Conservation (phyloP, 768 basidiomycete genomes). For the Cystoderma amianthinum region DNA sequence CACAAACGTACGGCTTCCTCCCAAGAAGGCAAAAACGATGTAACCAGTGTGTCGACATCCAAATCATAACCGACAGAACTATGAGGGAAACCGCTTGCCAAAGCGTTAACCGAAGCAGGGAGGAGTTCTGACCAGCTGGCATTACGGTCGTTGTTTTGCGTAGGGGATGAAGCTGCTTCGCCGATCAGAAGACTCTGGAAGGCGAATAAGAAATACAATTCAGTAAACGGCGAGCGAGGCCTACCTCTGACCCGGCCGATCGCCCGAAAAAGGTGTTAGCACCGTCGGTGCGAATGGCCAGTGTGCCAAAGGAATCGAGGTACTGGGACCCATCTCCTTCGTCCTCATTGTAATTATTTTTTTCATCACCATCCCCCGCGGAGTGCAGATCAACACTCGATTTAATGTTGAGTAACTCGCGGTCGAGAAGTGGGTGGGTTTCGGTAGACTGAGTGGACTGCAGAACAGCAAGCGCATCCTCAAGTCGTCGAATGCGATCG, state of each 20-base stretch:
- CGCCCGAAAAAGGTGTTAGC: constrained; percentile 66
- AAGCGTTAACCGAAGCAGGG: constrained; percentile 15
- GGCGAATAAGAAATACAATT: neutral
- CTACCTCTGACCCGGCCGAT: constrained; percentile 67
- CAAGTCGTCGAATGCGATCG: constrained; percentile 64
- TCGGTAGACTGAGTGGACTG: constrained; percentile 45
- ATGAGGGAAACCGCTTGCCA: constrained; percentile 41
- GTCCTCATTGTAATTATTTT: constrained; percentile 16
- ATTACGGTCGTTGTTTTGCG: neutral
- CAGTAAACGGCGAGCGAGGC: constrained; percentile 11
- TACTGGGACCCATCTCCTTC: constrained; percentile 39
- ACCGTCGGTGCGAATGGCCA: constrained; percentile 65
- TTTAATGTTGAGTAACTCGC: constrained; percentile 59
- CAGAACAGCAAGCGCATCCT: constrained; percentile 55
- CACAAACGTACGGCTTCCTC: constrained; percentile 49
- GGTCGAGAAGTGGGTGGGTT: constrained; percentile 49
- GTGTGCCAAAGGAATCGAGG: constrained; percentile 63
- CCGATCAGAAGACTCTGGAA: constrained; percentile 43
- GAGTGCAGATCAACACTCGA: constrained; percentile 64
- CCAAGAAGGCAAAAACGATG: constrained; percentile 51
- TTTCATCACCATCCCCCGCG: constrained; percentile 32
- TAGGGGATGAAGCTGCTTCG: constrained; percentile 3
- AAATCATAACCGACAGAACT: constrained; percentile 23
- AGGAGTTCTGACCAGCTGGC: constrained; percentile 7
- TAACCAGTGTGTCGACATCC: constrained; percentile 38